Percentiles rank a stretch among this genome's conserved stretches.
These are phyloP conservation scores for Dictyophora rubrovolvata DNA, from an alignment of 768 basidiomycete species.

Conservation along the genomic window DNA sequence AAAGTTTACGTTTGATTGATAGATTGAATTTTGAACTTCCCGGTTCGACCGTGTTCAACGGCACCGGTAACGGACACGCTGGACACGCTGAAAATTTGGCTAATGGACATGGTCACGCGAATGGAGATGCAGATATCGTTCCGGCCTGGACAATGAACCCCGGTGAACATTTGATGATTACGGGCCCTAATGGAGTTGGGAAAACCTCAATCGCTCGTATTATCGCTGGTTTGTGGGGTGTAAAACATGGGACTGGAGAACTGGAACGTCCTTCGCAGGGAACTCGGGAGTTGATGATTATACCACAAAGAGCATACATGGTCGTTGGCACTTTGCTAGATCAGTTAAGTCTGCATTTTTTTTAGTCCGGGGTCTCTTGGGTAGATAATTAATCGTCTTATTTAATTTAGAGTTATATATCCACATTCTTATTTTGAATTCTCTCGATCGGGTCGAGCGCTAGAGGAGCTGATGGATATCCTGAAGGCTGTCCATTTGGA, in stretches of 20 bases:
- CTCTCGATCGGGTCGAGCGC: slow-evolving; percentile 45
- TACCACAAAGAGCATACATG: slow-evolving; percentile 93
- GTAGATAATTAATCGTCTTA: neutral
- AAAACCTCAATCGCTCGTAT: slow-evolving; percentile 87
- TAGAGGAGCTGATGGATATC: slow-evolving; percentile 64
- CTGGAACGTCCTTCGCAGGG: slow-evolving; percentile 29
- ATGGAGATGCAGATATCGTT: slow-evolving; percentile 12
- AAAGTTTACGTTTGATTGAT: neutral
- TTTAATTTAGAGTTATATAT: slow-evolving; percentile 57
- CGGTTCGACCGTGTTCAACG: neutral
- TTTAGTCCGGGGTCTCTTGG: neutral
- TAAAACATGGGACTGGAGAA: slow-evolving; percentile 22
- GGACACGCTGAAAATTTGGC: neutral
- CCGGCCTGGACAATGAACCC: slow-evolving; percentile 11
- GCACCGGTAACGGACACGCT: neutral
- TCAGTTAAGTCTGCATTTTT: slow-evolving; percentile 43
- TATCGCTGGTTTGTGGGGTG: slow-evolving; percentile 82
- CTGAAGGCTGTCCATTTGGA: slow-evolving; percentile 73
- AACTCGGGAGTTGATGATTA: slow-evolving; percentile 60
- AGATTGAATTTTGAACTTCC: neutral
- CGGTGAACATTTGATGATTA: slow-evolving; percentile 89
- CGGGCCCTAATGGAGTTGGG: slow-evolving; percentile 86
- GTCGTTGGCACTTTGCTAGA: slow-evolving; percentile 78
- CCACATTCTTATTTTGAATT: slow-evolving; percentile 78
- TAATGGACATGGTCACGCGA: neutral